Conservation (phyloP, 495 filamentous ascomycete species). For the Cladorrhinum samala region DNA sequence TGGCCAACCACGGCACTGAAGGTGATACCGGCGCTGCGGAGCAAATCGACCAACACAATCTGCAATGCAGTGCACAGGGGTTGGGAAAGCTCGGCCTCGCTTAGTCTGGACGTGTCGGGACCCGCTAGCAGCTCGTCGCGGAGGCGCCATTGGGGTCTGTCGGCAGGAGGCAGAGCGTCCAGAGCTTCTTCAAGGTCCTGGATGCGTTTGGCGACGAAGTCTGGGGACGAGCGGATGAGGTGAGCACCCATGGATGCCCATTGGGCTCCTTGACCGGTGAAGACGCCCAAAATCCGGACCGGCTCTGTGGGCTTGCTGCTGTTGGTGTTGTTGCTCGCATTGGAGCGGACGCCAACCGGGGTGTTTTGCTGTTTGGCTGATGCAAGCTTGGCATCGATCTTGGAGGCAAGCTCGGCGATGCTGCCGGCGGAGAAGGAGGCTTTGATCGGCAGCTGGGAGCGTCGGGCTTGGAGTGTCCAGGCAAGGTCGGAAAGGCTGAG, state of each 20-base stretch:
- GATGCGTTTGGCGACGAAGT: neutral
- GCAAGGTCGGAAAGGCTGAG: neutral
- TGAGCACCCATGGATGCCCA: slow-evolving; percentile 41
- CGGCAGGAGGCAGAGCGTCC: neutral
- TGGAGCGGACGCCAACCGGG: no score
- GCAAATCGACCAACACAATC: slow-evolving; percentile 45
- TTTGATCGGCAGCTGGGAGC: neutral
- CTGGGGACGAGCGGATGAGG: slow-evolving; percentile 8
- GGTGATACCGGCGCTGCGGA: slow-evolving; percentile 38
- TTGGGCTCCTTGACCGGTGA: slow-evolving; percentile 25
- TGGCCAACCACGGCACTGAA: slow-evolving; percentile 50
- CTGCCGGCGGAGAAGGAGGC: neutral
- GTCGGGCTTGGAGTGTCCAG: neutral
- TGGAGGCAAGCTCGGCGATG: neutral
- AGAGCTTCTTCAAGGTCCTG: neutral
- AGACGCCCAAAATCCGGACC: slow-evolving; percentile 20
- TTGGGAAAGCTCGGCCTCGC: slow-evolving; percentile 36
- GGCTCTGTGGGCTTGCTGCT: slow-evolving; percentile 7
- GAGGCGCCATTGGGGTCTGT: neutral
- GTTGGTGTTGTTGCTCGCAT: neutral
- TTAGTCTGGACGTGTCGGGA: slow-evolving; percentile 26
- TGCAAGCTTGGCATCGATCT: neutral
- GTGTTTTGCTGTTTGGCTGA: neutral
- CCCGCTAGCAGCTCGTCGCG: slow-evolving; percentile 14
- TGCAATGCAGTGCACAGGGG: slow-evolving; percentile 43